These are phyloP conservation scores for Pseudofabraea citricarpa DNA, from an alignment of 2,329 filamentous ascomycete species.

Conservation along the genomic window DNA sequence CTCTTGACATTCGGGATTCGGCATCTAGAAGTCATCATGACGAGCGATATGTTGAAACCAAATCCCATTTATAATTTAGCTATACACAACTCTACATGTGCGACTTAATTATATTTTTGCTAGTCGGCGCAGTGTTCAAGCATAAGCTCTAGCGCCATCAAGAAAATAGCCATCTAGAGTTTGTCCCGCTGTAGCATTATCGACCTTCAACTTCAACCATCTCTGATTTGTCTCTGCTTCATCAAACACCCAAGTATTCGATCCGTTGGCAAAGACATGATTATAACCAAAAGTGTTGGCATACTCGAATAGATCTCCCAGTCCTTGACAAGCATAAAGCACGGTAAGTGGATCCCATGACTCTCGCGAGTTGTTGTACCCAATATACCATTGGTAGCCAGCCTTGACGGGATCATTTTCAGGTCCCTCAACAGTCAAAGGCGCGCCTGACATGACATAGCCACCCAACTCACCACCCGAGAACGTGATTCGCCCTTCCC, in stretches of 20 bases:
- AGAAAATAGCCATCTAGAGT: conserved; percentile 28
- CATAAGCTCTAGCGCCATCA: conserved; percentile 17
- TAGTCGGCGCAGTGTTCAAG: no score
- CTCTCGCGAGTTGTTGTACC: conserved; percentile 26
- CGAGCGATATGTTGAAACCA: no score
- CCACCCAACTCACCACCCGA: conserved; percentile 40
- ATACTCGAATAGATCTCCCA: conserved; percentile 31
- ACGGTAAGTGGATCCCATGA: conserved; percentile 40
- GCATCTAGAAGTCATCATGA: no score
- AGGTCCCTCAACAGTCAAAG: conserved; percentile 29
- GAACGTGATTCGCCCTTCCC: conserved; percentile 36
- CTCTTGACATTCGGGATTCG: no score
- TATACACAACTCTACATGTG: no score
- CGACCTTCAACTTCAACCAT: conserved; percentile 32
- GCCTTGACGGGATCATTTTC: conserved; percentile 30
- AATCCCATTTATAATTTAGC: no score
- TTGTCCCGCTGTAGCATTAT: conserved; percentile 24
- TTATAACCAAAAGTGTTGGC: conserved; percentile 37
- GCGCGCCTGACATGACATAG: conserved; percentile 34
- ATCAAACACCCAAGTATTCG: conserved; percentile 39
- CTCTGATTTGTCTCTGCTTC: conserved; percentile 31
- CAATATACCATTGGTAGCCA: conserved; percentile 36
- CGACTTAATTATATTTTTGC: no score
- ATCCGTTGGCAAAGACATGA: conserved; percentile 32
- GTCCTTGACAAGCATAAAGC: conserved; percentile 33